Base-by-base conservation (phyloP, 1,284 basidiomycete species). In the Tetrapyrgos nigripes region DNA sequence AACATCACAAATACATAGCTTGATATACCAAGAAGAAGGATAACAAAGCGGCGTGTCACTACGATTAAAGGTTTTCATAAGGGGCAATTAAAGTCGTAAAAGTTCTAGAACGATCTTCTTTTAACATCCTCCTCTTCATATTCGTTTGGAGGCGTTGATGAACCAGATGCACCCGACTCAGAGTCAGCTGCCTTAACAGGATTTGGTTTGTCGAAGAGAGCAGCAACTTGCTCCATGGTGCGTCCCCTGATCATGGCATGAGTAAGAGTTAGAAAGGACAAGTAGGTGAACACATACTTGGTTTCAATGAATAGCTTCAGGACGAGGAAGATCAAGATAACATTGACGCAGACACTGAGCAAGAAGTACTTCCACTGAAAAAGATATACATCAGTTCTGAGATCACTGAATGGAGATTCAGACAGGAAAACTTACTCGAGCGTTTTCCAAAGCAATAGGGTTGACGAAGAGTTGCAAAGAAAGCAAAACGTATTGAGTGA, bases 251-350 rank as follows among this genome's bases (percentile, higher is more conserved):
- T 17, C 19, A 51, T 5, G 17, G n/a, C 23, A 31, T 33, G 17
- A 2, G 29, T 24, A 3, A 31, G 29, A 28, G 35, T 29, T 24
- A 49, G 9, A 26, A 17, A 9, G 14, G 21, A 17, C 14, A 27
- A 4, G 10, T 23, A 13, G 24, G 26, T 10, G 24, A 23, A 9
- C 3, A 43, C 48, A 26, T 43, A 56, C 58, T 53, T 54, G 2
- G 58, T 60, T 23, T 60, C 58, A 13, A 60, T 54, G 24, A 60
- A 60, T 26, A 60, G 40, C 23, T 50, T 52, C 53, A 53, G 56
- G 21, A 60, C 51, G 31, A 55, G 48, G 14, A 55, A n/a, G 28
- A 55, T 11, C 17, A 55, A 37, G 4, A 55, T 53, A 8, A 33
- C 43, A 17, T 55, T 43, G 11, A 60, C 50, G 24, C 40, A 37